Evolutionary conservation across 169 alveolate genomes (phyloP), one percentile per base, ranked within the genome.

Genomic region (Plasmodium reichenowi): DNA sequence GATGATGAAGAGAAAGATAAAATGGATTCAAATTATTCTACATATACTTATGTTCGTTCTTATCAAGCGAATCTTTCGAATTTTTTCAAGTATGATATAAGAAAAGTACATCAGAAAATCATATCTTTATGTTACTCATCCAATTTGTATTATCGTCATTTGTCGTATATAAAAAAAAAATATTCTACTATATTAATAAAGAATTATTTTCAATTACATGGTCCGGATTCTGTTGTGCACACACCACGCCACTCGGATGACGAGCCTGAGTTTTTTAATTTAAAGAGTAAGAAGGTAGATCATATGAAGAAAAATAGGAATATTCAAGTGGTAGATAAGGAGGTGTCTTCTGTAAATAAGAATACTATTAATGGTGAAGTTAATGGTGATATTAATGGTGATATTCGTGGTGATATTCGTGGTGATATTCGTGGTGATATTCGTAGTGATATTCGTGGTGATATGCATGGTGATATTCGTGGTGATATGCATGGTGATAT

Each of bases 121-220:
- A 78, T 78, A 15, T 64, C 62, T 22, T 50, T 78, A 24, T 78
- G 89, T 60, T 78, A 78, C 22, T 78, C 89, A 13, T 54, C 89
- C 0, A 78, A 78, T 24, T 66, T 78, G 7, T 78, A 78, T 59
- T 78, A 59, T 59, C 6, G 63, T 20, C 89, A 78, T 24, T 32
- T 78, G 17, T 67, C 78, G 1, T 59, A 26, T 58, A 50, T 78
- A 45, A 78, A 66, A 60, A 54, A 70, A 3, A 67, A 66, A 50
- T 78, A 78, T 29, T 78, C 89, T 24, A 26, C 58, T 2, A 26
- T 78, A 3, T 63, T 78, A 2, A 17, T 60, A 20, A 15, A 66
- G 17, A 78, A 78, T 54, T 78, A 78, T 67, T 78, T 32, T 70
- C 8, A 15, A 4, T 32, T 78, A 8, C 89, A 78, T 60, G 89